Evolutionary conservation across 2,329 filamentous ascomycete species (phyloP).

Genomic region (Penicillium sp.): DNA sequence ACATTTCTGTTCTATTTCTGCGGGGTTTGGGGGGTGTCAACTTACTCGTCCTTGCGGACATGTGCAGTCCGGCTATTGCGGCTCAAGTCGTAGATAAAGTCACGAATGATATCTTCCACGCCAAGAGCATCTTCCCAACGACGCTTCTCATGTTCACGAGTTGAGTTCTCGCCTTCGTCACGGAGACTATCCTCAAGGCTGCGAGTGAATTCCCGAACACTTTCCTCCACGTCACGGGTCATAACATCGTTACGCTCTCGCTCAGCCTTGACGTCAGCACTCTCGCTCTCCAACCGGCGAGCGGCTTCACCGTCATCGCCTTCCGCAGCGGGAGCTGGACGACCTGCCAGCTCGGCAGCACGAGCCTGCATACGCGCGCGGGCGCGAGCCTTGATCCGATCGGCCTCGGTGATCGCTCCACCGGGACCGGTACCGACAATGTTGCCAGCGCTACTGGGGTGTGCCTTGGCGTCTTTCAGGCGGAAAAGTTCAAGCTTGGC

Average conservation of each 20-base stretch:
- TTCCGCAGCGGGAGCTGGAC: constrained; percentile 68
- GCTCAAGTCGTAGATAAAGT: constrained; percentile 97
- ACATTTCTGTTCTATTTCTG: constrained; percentile 2
- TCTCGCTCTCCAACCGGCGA: constrained; percentile 88
- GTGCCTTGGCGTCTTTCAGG: constrained; percentile 86
- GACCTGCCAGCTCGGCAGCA: constrained; percentile 87
- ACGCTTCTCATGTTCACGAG: constrained; percentile 85
- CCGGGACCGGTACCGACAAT: constrained; percentile 94
- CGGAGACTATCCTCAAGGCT: constrained; percentile 87
- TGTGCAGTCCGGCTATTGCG: constrained; percentile 78
- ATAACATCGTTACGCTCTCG: constrained; percentile 94
- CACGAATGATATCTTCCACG: constrained; percentile 93
- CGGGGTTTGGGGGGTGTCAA: not conserved
- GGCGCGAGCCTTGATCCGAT: constrained; percentile 90
- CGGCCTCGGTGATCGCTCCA: constrained; percentile 86
- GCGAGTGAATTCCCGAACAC: constrained; percentile 83
- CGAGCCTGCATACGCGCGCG: constrained; percentile 99
- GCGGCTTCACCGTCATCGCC: constrained; percentile 78
- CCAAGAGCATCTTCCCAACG: constrained; percentile 96
- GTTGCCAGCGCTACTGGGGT: constrained; percentile 77
- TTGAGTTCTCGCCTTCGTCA: constrained; percentile 73
- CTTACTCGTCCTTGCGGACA: constrained; percentile 66
- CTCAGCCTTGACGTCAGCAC: constrained; percentile 76
- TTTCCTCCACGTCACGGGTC: constrained; percentile 96
- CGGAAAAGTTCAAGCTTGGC: constrained; percentile 91